Base-by-base conservation (phyloP, 2,329 filamentous ascomycete genomes). In the Penicillium aurantiogriseum region DNA sequence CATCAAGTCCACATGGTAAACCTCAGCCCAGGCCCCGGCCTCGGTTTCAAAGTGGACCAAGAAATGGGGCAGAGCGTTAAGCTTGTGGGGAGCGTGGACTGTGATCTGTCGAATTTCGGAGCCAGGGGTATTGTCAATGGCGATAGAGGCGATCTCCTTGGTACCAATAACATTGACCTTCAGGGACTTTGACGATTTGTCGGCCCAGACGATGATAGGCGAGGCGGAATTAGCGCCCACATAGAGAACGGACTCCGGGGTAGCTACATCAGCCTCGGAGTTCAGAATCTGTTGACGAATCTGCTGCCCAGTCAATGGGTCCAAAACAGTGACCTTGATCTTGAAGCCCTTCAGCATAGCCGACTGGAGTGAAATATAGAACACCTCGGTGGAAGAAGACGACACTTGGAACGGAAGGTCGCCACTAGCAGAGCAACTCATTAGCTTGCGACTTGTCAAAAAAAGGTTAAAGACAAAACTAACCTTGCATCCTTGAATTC, bases 1-100 rank as follows among this genome's bases (percentile, higher is more conserved):
- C 76, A 88, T 88, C 51, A 90, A 74, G 65, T 96, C 84, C 58
- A 95, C 83, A 67, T 96, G 91, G 70, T 88, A 97, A 31, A 97
- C 88, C 60, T 95, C 89, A 3, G 89, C 93, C 79, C 89, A 91
- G 70, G 92, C 90, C 19, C 86, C 86, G 3, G 79, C 79, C 36
- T 80, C 80, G 0, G 90, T 90, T 66, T 87, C 82, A 66, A 86
- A 91, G 65, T 96, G 90, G 5, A 96, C 89, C 33, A 97, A 79
- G 77, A 97, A 95, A 77, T 96, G 91, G 38, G 91, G 81, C 45
- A 86, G 81, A 4, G 90, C 88, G 68, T 89, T 88, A 31, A 85
- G 77, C 54, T 88, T 81, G 63, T 87, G 86, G 17, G 91, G 88
- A 1, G 90, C 89, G 69, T 95, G 90, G 23, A 96, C 80, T 2